phyloP scores from a whole-genome alignment of 305 asterid species.

The Fraxinus greggii region DNA sequence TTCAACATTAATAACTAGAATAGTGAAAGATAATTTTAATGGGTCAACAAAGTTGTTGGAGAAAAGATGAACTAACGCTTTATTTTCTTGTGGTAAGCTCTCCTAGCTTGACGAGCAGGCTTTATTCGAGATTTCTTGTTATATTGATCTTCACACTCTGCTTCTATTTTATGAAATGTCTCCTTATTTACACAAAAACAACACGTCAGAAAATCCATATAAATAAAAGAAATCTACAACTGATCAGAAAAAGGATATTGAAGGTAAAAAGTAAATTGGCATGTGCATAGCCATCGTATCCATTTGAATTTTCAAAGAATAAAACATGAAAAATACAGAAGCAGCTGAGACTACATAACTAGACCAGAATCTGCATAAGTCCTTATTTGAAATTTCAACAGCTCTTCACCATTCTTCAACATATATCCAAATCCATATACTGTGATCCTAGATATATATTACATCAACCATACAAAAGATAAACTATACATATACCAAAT shows the following conservation, averaged over 20 bases:
- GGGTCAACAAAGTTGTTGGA: background rate
- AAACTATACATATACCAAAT: background rate
- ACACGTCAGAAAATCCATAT: conserved; percentile 4
- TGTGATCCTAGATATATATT: background rate
- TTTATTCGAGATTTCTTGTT: conserved; percentile 50
- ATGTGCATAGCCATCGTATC: background rate
- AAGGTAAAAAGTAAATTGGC: background rate
- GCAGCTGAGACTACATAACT: conserved; percentile 1
- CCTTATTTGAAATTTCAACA: background rate
- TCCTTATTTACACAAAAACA: conserved; percentile 27
- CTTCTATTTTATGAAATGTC: conserved; percentile 36
- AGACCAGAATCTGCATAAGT: conserved; percentile 7
- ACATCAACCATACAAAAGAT: background rate
- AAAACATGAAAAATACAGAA: conserved; percentile 8
- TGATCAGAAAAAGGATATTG: conserved; percentile 4
- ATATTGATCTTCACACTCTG: conserved; percentile 43
- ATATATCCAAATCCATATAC: background rate
- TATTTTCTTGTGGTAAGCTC: conserved; percentile 47
- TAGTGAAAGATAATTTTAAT: background rate
- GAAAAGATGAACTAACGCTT: conserved; percentile 51
- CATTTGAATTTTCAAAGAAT: background rate
- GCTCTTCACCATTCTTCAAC: background rate
- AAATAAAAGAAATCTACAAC: conserved; percentile 1
- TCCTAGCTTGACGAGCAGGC: conserved; percentile 52
- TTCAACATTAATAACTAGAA: background rate